Conservation (phyloP, 176 grass and related monocot genomes). For the Sorghum bicolor region Sorghum_bicolor_NCBIv3 NC_012870.2:3136501-3137000, state of each 20-base stretch:
- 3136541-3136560: not conserved
- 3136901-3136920: not conserved
- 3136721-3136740: not conserved
- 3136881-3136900: not conserved
- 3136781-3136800: not conserved
- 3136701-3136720: not conserved
- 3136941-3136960: not conserved
- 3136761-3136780: not conserved
- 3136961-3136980: not conserved
- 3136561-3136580: not conserved
- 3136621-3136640: not conserved
- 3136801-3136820: not conserved
- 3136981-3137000: not conserved
- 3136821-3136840: not conserved
- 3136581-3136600: not conserved
- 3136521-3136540: not conserved
- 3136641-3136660: not conserved
- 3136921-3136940: not conserved
- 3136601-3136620: not conserved
- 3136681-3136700: not conserved
- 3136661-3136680: not conserved
- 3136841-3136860: not conserved
- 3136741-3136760: not conserved
- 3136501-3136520: not conserved
- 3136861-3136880: not conserved